Percentiles rank a stretch among this genome's conserved stretches.
Conservation (phyloP, 2,329 filamentous ascomycete species). For the Aureobasidium sp. region DNA sequence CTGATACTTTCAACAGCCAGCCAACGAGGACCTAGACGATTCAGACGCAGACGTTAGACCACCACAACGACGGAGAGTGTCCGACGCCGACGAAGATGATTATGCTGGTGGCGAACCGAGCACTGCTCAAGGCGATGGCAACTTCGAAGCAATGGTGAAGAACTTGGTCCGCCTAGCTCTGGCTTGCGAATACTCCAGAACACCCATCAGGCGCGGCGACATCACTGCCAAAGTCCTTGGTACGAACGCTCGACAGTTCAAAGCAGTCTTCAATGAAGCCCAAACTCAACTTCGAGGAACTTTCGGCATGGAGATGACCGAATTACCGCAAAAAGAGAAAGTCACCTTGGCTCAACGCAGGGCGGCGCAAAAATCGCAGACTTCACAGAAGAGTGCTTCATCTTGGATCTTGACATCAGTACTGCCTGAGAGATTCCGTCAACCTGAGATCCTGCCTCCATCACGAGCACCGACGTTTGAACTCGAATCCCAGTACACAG, state of each 20-base stretch:
- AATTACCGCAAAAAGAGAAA: constrained; percentile 76
- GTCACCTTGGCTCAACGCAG: constrained; percentile 72
- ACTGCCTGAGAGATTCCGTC: constrained; percentile 61
- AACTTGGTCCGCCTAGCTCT: constrained; percentile 57
- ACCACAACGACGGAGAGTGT: constrained; percentile 25
- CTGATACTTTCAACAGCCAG: neutral
- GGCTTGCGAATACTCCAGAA: constrained; percentile 53
- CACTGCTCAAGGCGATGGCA: constrained; percentile 24
- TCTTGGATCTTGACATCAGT: constrained; percentile 68
- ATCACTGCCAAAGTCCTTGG: constrained; percentile 64
- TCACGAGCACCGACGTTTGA: constrained; percentile 57
- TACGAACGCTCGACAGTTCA: constrained; percentile 62
- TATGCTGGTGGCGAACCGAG: constrained; percentile 20
- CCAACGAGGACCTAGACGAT: constrained; percentile 22
- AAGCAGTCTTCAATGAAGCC: constrained; percentile 65
- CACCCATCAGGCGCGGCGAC: constrained; percentile 51
- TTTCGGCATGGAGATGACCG: constrained; percentile 90
- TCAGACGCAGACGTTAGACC: constrained; percentile 23
- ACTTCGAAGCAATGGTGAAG: constrained; percentile 46
- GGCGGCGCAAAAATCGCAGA: constrained; percentile 51
- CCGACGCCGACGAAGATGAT: constrained; percentile 17
- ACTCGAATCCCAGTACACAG: constrained; percentile 72
- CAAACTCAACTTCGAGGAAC: constrained; percentile 62
- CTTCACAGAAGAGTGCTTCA: constrained; percentile 17
- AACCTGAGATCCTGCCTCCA: constrained; percentile 59